Evolutionary conservation across 129 eudicot genomes (phyloP).

Genomic region (Saposhnikovia divaricata): DNA sequence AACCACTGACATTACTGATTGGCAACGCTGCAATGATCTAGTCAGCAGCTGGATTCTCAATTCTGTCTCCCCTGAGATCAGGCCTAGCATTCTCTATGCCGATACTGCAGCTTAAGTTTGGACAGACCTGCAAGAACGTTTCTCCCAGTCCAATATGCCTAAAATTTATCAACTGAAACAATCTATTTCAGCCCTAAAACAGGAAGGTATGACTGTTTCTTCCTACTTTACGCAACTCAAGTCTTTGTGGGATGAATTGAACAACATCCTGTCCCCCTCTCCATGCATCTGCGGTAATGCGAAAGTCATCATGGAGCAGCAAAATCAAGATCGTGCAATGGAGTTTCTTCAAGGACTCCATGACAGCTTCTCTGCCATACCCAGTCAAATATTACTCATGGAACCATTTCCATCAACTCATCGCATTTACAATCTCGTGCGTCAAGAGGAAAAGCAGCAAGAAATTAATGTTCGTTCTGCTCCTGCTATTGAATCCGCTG

Average conservation of each 20-base stretch:
- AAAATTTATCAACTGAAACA: constrained; percentile 11
- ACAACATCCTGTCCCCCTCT: no score
- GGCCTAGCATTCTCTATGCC: constrained; percentile 10
- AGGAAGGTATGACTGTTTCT: not conserved
- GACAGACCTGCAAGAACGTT: constrained; percentile 6
- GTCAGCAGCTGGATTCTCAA: constrained; percentile 9
- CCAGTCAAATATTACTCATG: no score
- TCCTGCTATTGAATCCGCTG: constrained; percentile 5
- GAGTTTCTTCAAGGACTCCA: constrained; percentile 15
- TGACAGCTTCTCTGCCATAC: not conserved
- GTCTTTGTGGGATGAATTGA: not conserved
- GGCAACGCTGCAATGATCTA: not conserved
- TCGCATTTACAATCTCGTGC: no score
- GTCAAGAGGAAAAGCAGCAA: not conserved
- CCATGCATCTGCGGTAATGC: no score
- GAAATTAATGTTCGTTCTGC: not conserved
- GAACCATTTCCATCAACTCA: no score
- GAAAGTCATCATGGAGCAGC: not conserved
- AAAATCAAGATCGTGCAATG: constrained; percentile 7
- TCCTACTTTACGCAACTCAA: constrained; percentile 12
- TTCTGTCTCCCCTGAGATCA: not conserved
- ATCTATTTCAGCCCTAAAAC: not conserved
- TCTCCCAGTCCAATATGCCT: constrained; percentile 11
- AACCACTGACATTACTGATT: not conserved
- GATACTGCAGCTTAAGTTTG: constrained; percentile 1